These are phyloP conservation scores for Mycena amicta DNA, from an alignment of 768 basidiomycete genomes.

Conservation along the genomic window DNA sequence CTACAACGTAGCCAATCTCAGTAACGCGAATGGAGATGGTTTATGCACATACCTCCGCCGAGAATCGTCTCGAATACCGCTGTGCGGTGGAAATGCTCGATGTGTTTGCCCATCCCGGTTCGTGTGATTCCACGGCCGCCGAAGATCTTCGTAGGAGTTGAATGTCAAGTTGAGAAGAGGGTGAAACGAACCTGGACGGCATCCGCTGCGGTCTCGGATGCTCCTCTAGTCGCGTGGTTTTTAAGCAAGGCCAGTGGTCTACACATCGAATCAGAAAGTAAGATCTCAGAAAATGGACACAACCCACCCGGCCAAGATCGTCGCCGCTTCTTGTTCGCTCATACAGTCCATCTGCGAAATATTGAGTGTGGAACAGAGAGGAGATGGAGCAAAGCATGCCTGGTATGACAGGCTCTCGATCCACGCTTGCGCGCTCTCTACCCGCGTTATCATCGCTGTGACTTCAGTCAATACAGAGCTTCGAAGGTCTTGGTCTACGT, in stretches of 20 bases:
- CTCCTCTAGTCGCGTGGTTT: neutral
- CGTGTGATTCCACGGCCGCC: conserved; percentile 85
- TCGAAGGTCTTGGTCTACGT: no score
- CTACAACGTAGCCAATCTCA: neutral
- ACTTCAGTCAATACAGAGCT: no score
- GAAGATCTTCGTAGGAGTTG: conserved; percentile 42
- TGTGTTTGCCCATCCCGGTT: conserved; percentile 65
- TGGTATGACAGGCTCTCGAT: neutral
- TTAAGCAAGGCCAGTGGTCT: neutral
- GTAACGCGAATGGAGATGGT: no score
- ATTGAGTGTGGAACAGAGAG: neutral
- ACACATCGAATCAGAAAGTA: neutral
- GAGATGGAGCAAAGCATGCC: conserved; percentile 63
- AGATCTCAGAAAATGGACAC: neutral
- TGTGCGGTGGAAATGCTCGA: conserved; percentile 50
- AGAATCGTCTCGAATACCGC: conserved; percentile 36
- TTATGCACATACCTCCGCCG: conserved; percentile 22
- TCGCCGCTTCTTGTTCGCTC: conserved; percentile 76
- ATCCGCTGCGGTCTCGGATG: conserved; percentile 44
- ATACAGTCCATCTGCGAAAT: conserved; percentile 81
- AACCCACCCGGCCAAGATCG: neutral
- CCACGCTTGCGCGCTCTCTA: conserved; percentile 80
- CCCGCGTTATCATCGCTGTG: conserved; percentile 69
- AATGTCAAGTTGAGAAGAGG: no score
- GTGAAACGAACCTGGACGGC: conserved; percentile 55